These are phyloP conservation scores for Ophiostoma populinum DNA, from an alignment of 2,329 filamentous ascomycete species.

Conservation along the genomic window DNA sequence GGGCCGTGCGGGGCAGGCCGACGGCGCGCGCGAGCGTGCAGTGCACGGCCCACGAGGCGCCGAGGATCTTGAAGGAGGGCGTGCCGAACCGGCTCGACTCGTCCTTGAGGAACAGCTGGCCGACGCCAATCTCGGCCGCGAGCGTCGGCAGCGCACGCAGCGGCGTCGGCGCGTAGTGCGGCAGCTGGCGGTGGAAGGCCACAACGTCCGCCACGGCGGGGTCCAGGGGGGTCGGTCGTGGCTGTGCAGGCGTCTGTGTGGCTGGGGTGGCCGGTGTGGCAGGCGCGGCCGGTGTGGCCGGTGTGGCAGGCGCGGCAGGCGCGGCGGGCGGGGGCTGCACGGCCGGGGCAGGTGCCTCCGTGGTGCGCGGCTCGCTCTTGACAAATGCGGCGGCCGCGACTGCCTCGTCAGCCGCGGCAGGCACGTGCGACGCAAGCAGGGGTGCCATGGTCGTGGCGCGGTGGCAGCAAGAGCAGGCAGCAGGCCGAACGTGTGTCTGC, in stretches of 20 bases:
- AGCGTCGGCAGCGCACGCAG: conserved; percentile 33
- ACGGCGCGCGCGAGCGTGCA: conserved; percentile 33
- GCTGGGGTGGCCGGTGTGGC: too few relatives aligned
- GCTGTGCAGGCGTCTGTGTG: too few relatives aligned
- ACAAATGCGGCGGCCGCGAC: too few relatives aligned
- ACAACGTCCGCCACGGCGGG: not conserved
- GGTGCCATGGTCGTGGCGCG: not conserved
- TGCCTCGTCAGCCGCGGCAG: too few relatives aligned
- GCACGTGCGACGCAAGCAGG: not conserved
- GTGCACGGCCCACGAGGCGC: conserved; percentile 57
- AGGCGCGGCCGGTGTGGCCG: too few relatives aligned
- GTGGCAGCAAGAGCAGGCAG: not conserved
- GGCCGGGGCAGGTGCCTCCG: too few relatives aligned
- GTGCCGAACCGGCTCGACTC: conserved; percentile 52
- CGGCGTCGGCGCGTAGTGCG: conserved; percentile 36
- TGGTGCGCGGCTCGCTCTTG: too few relatives aligned
- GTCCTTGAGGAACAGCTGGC: conserved; percentile 49
- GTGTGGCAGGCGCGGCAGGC: too few relatives aligned
- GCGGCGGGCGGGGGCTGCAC: too few relatives aligned
- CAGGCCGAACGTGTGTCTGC: too few relatives aligned
- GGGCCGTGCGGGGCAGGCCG: conserved; percentile 22
- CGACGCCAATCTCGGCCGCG: conserved; percentile 39
- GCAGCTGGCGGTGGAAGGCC: conserved; percentile 40
- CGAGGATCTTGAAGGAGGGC: conserved; percentile 65
- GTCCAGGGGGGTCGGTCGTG: not conserved